Conservation (phyloP, 2,329 filamentous ascomycete genomes). For the Colletotrichum sp. region DNA sequence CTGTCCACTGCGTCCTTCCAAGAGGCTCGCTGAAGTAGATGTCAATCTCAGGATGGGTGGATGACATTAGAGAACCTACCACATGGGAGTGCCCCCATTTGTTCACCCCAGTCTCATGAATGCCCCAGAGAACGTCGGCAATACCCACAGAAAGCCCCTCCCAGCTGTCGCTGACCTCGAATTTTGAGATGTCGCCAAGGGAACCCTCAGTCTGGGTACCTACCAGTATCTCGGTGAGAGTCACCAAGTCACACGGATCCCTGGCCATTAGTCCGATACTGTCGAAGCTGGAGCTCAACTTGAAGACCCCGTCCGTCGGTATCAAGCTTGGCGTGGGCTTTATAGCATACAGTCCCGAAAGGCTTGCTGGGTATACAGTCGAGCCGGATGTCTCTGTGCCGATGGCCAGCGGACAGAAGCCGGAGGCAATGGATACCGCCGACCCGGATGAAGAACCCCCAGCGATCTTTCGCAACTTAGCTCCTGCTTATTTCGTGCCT, state of each 20-base stretch:
- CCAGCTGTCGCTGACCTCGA: not conserved
- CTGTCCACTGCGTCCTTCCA: conserved; percentile 17
- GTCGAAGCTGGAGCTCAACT: conserved; percentile 23
- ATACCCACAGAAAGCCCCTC: conserved; percentile 21
- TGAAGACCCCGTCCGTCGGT: conserved; percentile 18
- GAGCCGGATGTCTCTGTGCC: conserved; percentile 42
- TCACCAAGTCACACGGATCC: conserved; percentile 21
- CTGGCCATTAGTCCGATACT: conserved; percentile 27
- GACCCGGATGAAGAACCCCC: conserved; percentile 38
- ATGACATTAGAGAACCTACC: conserved; percentile 8
- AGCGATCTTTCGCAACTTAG: conserved; percentile 23
- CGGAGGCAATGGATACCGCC: conserved; percentile 40
- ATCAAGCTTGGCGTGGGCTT: conserved; percentile 27
- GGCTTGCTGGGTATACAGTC: conserved; percentile 40
- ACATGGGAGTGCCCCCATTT: conserved; percentile 24
- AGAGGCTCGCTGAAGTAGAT: conserved; percentile 7
- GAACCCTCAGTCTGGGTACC: not conserved
- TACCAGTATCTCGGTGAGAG: conserved; percentile 16
- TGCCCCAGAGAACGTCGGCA: conserved; percentile 22
- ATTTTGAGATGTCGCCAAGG: not conserved
- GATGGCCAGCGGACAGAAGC: conserved; percentile 41
- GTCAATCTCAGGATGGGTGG: not conserved
- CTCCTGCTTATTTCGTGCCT: not conserved
- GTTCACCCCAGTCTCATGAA: not conserved
- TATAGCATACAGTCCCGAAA: conserved; percentile 40